Conservation (phyloP, 345 rosid species). For the Angophora floribunda region DNA sequence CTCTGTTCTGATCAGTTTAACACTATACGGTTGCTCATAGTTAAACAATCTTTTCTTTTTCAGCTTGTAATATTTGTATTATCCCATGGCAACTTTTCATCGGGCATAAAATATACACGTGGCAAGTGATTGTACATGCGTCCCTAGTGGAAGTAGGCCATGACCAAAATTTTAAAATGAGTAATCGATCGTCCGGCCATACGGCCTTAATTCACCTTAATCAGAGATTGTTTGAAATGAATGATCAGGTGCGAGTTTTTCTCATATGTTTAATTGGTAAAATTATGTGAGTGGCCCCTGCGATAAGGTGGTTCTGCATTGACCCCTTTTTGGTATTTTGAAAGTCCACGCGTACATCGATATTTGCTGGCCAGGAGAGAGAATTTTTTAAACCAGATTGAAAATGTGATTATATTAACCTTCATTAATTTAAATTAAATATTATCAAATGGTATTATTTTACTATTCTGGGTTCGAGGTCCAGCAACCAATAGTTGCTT, state of each 20-base stretch:
- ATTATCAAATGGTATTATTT: too few relatives aligned
- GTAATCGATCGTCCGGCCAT: not conserved
- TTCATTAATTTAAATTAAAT: not conserved
- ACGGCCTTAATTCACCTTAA: not conserved
- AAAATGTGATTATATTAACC: not conserved
- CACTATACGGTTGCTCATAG: too few relatives aligned
- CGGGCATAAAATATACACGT: too few relatives aligned
- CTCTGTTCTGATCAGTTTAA: too few relatives aligned
- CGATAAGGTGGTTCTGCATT: too few relatives aligned
- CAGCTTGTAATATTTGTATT: too few relatives aligned
- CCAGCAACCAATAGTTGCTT: not conserved
- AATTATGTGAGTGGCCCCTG: not conserved
- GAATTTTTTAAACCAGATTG: not conserved
- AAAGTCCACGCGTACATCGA: not conserved
- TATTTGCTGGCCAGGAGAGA: not conserved
- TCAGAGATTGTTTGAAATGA: not conserved
- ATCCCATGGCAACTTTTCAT: not conserved
- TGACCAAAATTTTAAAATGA: not conserved
- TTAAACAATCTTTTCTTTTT: too few relatives aligned
- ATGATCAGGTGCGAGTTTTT: too few relatives aligned
- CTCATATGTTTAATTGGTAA: not conserved
- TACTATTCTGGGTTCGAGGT: too few relatives aligned
- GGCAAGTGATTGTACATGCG: not conserved
- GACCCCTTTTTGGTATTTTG: too few relatives aligned
- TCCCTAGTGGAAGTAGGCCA: not conserved